Percentiles rank a stretch among this genome's conserved stretches.
Evolutionary conservation across 805 yeast species (phyloP).

Genomic region (Pichia thaimueangensis): DNA sequence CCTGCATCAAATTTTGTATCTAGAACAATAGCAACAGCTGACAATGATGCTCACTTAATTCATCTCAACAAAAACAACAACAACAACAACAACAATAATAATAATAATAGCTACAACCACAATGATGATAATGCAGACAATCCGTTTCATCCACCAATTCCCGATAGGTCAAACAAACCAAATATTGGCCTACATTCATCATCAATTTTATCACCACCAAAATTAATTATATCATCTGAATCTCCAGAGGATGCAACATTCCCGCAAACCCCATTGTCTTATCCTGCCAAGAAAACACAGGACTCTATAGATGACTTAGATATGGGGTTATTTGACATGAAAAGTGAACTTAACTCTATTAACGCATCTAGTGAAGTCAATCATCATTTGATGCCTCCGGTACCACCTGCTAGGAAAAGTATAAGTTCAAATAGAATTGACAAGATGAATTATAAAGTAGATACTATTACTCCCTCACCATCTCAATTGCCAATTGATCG

Average conservation of each 20-base stretch:
- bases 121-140: neutral
- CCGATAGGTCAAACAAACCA: conserved; percentile 8
- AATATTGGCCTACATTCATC: too few relatives aligned
- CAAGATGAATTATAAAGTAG: conserved; percentile 6
- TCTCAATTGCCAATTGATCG: conserved; percentile 15
- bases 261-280: neutral
- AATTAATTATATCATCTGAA: too few relatives aligned
- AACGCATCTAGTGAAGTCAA: neutral
- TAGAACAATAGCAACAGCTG: too few relatives aligned
- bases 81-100: too few relatives aligned
- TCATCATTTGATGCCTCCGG: conserved; percentile 14
- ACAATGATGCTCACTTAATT: too few relatives aligned
- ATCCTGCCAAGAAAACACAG: too few relatives aligned
- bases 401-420: conserved; percentile 14
- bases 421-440: conserved; percentile 5
- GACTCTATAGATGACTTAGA: conserved; percentile 5
- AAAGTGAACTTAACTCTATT: conserved; percentile 12
- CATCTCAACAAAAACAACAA: neutral
- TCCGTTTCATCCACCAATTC: conserved; percentile 8
- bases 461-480: conserved; percentile 2
- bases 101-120: too few relatives aligned
- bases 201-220: too few relatives aligned
- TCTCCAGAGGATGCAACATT: neutral
- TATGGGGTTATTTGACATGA: conserved; percentile 14
- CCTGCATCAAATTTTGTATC: too few relatives aligned